These are phyloP conservation scores for Gastrodia elata DNA, from an alignment of 106 monocot genomes.

Conservation along the genomic window DNA sequence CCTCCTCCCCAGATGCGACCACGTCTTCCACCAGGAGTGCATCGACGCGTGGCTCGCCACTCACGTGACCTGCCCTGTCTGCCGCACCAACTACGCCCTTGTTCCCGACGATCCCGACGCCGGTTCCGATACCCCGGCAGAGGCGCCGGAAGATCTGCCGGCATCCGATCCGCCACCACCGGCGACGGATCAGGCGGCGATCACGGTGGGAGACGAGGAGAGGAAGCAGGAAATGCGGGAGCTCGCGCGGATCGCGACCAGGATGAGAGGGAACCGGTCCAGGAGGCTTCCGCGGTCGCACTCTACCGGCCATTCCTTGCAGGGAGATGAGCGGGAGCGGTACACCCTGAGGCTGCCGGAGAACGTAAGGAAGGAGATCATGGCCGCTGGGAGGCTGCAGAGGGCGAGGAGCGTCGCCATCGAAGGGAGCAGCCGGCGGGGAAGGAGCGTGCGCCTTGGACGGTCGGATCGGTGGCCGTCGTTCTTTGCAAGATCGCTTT, in stretches of 20 bases:
- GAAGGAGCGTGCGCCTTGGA: slow-evolving; percentile 23
- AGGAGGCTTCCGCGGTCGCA: slow-evolving; percentile 37
- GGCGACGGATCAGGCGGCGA: slow-evolving; percentile 18
- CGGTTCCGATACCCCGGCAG: not conserved
- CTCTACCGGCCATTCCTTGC: slow-evolving; percentile 55
- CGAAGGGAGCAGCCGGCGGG: slow-evolving; percentile 24
- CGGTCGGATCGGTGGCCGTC: slow-evolving; percentile 50
- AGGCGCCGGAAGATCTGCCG: not conserved
- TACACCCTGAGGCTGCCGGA: slow-evolving; percentile 78
- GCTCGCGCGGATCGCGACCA: slow-evolving; percentile 20
- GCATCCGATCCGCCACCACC: not conserved
- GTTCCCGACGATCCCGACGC: not conserved
- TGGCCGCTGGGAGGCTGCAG: slow-evolving; percentile 25
- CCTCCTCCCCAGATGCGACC: slow-evolving; percentile 73
- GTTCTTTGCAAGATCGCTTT: slow-evolving; percentile 32
- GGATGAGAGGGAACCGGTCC: slow-evolving; percentile 23
- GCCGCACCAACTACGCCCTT: slow-evolving; percentile 49
- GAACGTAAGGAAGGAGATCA: slow-evolving; percentile 36
- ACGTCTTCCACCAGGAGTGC: slow-evolving; percentile 94
- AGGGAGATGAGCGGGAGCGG: slow-evolving; percentile 50
- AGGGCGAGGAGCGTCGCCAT: slow-evolving; percentile 29
- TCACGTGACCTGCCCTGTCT: slow-evolving; percentile 93
- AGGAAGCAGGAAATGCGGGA: slow-evolving; percentile 18
- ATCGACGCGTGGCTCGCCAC: slow-evolving; percentile 81
- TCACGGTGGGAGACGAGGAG: slow-evolving; percentile 19